Conservation (phyloP, 2,329 filamentous ascomycete species). For the Colletotrichum shisoi region DNA sequence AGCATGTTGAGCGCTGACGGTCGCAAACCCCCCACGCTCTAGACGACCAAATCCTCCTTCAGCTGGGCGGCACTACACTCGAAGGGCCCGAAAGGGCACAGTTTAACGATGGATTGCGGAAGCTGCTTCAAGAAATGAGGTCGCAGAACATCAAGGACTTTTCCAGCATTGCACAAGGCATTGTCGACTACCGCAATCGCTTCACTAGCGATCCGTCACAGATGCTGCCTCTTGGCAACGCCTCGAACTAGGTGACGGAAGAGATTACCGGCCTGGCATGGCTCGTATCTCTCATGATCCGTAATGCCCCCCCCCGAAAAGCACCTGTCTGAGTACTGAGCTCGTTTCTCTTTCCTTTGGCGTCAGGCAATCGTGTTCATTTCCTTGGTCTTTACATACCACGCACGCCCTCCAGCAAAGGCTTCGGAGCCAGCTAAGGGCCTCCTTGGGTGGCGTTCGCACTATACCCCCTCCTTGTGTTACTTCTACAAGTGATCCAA, state of each 20-base stretch:
- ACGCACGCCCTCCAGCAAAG: slow-evolving; percentile 7
- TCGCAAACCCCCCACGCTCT: slow-evolving; percentile 46
- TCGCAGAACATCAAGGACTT: slow-evolving; percentile 70
- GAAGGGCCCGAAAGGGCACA: slow-evolving; percentile 66
- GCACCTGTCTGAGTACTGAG: slow-evolving; percentile 17
- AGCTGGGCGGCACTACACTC: slow-evolving; percentile 72
- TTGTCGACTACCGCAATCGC: slow-evolving; percentile 70
- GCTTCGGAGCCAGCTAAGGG: slow-evolving; percentile 19
- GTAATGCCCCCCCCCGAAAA: slow-evolving; percentile 16
- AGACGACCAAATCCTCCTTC: slow-evolving; percentile 78
- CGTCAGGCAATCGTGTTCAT: slow-evolving; percentile 29
- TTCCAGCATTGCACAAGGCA: slow-evolving; percentile 69
- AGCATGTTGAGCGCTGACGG: slow-evolving; percentile 57
- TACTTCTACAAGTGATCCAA: slow-evolving; percentile 37
- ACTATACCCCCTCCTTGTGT: slow-evolving; percentile 38
- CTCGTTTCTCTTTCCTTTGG: slow-evolving; percentile 18
- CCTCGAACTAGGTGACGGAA: slow-evolving; percentile 48
- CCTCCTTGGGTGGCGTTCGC: slow-evolving; percentile 30
- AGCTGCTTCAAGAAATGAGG: slow-evolving; percentile 68
- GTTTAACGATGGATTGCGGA: slow-evolving; percentile 69
- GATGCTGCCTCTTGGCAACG: slow-evolving; percentile 65
- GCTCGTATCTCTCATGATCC: slow-evolving; percentile 9
- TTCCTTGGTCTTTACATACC: slow-evolving; percentile 35
- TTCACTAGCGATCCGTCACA: slow-evolving; percentile 71
- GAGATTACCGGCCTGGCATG: slow-evolving; percentile 5